Percentiles rank a stretch among this genome's conserved stretches.
Conservation (phyloP, 2,329 filamentous ascomycete species). For the Pleoardoris graminearum region DNA sequence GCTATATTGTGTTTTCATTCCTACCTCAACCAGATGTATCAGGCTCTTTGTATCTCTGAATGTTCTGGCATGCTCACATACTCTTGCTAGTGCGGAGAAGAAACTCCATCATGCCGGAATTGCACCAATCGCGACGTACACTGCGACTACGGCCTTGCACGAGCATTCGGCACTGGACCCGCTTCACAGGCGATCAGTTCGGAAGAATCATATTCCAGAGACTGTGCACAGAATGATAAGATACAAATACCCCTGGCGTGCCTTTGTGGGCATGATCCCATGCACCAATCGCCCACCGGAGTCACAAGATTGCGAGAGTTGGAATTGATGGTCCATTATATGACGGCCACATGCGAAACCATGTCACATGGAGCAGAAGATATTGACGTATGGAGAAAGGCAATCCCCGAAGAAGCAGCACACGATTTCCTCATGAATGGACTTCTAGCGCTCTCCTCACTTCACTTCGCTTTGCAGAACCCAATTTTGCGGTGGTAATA, state of each 20-base stretch:
- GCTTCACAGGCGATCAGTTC: neutral
- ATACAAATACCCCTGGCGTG: neutral
- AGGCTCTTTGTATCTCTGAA: too few species aligned
- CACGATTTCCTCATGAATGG: conserved; percentile 16
- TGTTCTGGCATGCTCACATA: neutral
- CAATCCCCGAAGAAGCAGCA: conserved; percentile 12
- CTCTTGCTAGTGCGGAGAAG: conserved; percentile 4
- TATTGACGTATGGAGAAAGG: conserved; percentile 7
- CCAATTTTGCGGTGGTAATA: conserved; percentile 8
- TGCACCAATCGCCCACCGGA: neutral
- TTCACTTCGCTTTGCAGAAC: conserved; percentile 13
- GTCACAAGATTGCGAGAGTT: conserved; percentile 1
- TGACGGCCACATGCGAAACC: conserved; percentile 1
- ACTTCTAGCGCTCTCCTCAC: conserved; percentile 12
- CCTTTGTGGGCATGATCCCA: neutral
- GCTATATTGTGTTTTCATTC: too few species aligned
- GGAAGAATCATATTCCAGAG: neutral
- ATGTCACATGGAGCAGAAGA: conserved; percentile 2
- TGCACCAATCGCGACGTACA: neutral
- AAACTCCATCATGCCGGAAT: conserved; percentile 2
- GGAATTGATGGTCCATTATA: conserved; percentile 3
- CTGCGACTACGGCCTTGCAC: neutral
- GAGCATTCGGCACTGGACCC: neutral
- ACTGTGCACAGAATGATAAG: too few species aligned
- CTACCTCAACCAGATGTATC: too few species aligned